Percentiles rank a stretch among this genome's conserved stretches.
phyloP scores from a whole-genome alignment of 129 eudicot species.

The Gnaphalium uliginosum region DNA sequence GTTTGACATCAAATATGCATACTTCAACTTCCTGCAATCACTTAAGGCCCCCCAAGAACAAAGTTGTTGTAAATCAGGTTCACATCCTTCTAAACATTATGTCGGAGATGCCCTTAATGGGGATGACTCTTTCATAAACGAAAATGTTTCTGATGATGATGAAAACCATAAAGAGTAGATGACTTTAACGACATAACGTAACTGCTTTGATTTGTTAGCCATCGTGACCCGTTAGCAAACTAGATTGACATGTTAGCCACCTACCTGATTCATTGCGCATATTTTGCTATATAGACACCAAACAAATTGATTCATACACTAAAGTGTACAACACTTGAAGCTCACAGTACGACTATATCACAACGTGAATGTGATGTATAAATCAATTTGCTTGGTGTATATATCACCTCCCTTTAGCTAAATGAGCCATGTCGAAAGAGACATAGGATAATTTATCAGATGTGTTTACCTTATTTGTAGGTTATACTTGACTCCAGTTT shows the following conservation, averaged over 20 bases:
- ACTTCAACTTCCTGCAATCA: slow-evolving; percentile 92
- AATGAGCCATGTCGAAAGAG: not conserved
- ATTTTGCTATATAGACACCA: no score
- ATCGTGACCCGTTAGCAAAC: not conserved
- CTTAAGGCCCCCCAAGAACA: slow-evolving; percentile 27
- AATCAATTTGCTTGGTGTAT: no score
- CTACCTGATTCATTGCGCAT: not conserved
- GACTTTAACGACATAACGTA: not conserved
- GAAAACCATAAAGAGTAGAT: slow-evolving; percentile 16
- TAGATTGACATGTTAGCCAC: no score
- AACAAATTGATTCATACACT: no score
- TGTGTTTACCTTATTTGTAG: not conserved
- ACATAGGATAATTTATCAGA: not conserved
- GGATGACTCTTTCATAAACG: not conserved
- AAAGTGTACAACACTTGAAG: no score
- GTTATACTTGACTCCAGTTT: not conserved
- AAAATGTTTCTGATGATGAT: slow-evolving; percentile 23
- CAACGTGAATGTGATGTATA: no score
- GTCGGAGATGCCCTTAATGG: no score
- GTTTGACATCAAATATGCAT: slow-evolving; percentile 90
- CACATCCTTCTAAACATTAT: not conserved
- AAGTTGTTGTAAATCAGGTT: slow-evolving; percentile 7
- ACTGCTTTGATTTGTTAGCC: not conserved
- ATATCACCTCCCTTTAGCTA: no score
- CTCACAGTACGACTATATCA: no score